phyloP scores from a whole-genome alignment of 495 filamentous ascomycete genomes.

The Rusavskia elegans region DNA sequence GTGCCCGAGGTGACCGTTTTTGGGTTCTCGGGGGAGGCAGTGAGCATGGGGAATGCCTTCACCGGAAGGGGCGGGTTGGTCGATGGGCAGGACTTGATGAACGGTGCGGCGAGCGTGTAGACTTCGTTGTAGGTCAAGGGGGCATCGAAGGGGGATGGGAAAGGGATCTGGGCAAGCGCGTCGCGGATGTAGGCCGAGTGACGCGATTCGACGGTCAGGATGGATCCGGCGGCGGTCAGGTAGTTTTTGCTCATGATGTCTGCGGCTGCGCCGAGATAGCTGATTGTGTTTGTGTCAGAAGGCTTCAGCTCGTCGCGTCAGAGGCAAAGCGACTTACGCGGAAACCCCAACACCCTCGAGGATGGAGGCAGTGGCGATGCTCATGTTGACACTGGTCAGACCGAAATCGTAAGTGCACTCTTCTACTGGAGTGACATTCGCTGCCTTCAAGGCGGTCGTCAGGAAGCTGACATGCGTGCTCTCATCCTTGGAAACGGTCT shows the following conservation, averaged over 20 bases:
- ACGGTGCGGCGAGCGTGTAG: constrained; percentile 42
- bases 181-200: constrained; percentile 43
- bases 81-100: constrained; percentile 41
- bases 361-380: constrained; percentile 35
- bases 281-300: neutral
- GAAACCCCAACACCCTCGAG: constrained; percentile 43
- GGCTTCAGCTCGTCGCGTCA: too few relatives aligned
- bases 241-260: constrained; percentile 33
- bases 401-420: constrained; percentile 43
- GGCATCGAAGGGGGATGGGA: constrained; percentile 39
- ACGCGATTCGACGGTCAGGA: constrained; percentile 45
- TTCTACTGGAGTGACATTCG: constrained; percentile 30
- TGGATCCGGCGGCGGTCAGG: constrained; percentile 44
- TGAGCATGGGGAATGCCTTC: constrained; percentile 36
- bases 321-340: constrained; percentile 11
- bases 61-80: constrained; percentile 38
- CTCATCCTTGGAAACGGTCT: constrained; percentile 37
- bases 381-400: constrained; percentile 25
- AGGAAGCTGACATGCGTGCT: constrained; percentile 41
- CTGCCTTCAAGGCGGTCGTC: constrained; percentile 30
- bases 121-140: constrained; percentile 41
- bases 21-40: constrained; percentile 12
- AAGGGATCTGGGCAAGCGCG: constrained; percentile 29
- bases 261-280: constrained; percentile 44
- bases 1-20: constrained; percentile 10